Conservation (phyloP, 331 rosid genomes). For the Rhamnella rubrinervis region DNA sequence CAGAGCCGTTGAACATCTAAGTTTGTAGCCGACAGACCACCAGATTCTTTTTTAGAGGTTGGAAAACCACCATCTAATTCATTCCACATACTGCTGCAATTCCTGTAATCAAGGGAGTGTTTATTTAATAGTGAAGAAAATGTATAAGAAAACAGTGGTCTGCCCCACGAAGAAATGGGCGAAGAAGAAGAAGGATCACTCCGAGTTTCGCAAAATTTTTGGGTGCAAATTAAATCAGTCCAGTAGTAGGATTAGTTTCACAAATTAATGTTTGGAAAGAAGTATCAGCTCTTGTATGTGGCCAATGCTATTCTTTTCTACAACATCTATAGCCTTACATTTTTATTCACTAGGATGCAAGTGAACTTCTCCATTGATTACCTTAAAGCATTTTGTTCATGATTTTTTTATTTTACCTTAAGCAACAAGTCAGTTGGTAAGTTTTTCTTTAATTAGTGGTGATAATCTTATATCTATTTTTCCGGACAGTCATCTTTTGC, state of each 20-base stretch:
- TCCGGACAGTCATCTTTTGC: no score
- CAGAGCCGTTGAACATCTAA: constrained; percentile 82
- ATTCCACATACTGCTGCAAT: constrained; percentile 24
- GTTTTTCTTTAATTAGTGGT: no score
- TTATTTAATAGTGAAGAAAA: constrained; percentile 36
- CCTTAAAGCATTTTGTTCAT: constrained; percentile 5
- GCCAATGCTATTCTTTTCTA: constrained; percentile 29
- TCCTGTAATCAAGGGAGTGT: constrained; percentile 13
- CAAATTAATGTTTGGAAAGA: constrained; percentile 7
- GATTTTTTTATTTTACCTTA: neutral
- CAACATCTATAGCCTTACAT: constrained; percentile 10
- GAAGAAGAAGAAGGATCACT: constrained; percentile 28
- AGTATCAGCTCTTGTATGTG: constrained; percentile 13
- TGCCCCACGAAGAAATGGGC: constrained; percentile 34
- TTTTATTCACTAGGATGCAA: constrained; percentile 4
- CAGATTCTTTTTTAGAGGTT: constrained; percentile 31
- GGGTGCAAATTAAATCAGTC: constrained; percentile 33
- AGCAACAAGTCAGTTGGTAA: no score
- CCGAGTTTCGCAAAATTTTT: constrained; percentile 28
- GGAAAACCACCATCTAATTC: constrained; percentile 23
- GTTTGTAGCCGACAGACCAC: constrained; percentile 26
- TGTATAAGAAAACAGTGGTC: constrained; percentile 31
- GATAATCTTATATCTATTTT: no score
- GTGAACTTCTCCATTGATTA: constrained; percentile 3
- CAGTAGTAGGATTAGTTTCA: constrained; percentile 41